A percentile compares a stretch with the other conserved stretches of the same genome.
These are phyloP conservation scores for Discostella stelligeroides DNA, from an alignment of 108 stramenopile species.

Conservation along the genomic window DNA sequence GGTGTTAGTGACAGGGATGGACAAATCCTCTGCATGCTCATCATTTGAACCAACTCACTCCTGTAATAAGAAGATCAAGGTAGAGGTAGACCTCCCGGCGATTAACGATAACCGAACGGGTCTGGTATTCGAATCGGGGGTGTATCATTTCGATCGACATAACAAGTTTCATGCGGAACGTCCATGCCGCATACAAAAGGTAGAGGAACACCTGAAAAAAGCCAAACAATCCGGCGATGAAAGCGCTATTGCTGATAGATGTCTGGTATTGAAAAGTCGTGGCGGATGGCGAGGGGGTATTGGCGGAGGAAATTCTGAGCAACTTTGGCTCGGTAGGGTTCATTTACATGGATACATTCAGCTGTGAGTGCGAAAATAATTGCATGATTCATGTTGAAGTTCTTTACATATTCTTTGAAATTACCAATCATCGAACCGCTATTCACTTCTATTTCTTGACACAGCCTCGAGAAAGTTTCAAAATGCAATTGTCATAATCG, in stretches of 20 bases:
- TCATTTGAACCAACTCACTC: no score
- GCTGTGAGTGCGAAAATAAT: slow-evolving; percentile 20
- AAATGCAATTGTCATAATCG: slow-evolving; percentile 42
- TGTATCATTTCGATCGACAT: slow-evolving; percentile 46
- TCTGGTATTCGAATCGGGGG: slow-evolving; percentile 45
- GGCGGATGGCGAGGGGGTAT: not conserved
- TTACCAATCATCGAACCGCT: no score
- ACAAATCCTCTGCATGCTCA: no score
- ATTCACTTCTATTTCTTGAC: not conserved
- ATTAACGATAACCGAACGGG: slow-evolving; percentile 34
- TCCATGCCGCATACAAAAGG: slow-evolving; percentile 35
- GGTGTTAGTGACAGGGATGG: no score
- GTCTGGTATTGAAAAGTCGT: slow-evolving; percentile 16
- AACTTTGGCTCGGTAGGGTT: slow-evolving; percentile 37
- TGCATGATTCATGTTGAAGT: no score
- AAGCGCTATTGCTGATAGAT: slow-evolving; percentile 27
- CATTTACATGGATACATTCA: slow-evolving; percentile 60
- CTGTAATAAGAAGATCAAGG: not conserved
- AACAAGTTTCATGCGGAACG: slow-evolving; percentile 55
- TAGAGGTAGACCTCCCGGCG: not conserved
- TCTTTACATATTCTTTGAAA: no score
- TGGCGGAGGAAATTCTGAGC: not conserved
- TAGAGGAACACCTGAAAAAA: slow-evolving; percentile 38
- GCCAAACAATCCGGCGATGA: slow-evolving; percentile 1
- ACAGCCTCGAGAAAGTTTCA: slow-evolving; percentile 41